Conservation (phyloP, 2,329 filamentous ascomycete species). For the Xylaria multiplex region DNA sequence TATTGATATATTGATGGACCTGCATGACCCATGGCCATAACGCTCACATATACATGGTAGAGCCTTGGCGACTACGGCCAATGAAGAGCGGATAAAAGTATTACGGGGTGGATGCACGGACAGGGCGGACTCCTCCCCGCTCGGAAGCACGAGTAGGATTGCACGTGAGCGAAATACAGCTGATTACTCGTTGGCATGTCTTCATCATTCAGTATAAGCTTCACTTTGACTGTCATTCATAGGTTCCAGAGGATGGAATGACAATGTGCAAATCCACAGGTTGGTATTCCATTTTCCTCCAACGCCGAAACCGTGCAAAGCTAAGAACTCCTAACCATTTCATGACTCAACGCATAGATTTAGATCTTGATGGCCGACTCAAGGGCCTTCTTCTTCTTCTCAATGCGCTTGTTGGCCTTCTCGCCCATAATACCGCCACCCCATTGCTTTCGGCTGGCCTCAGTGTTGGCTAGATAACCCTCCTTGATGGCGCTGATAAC, state of each 20-base stretch:
- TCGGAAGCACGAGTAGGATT: not conserved
- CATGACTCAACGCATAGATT: conserved; percentile 44
- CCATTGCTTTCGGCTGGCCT: conserved; percentile 92
- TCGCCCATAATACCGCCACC: conserved; percentile 99
- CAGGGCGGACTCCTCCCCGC: not conserved
- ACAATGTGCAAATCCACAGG: conserved; percentile 50
- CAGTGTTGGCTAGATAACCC: conserved; percentile 95
- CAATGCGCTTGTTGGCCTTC: conserved; percentile 82
- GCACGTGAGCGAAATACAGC: conserved; percentile 8
- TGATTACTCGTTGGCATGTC: conserved; percentile 5
- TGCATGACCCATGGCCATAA: not conserved
- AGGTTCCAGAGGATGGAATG: conserved; percentile 45
- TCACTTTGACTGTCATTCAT: conserved; percentile 47
- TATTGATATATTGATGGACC: not conserved
- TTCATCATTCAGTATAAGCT: conserved; percentile 36
- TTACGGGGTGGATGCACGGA: not conserved
- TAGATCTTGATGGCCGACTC: conserved; percentile 99
- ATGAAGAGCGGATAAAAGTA: not conserved
- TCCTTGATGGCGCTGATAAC: conserved; percentile 97
- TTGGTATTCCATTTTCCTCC: conserved; percentile 54
- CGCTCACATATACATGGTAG: not conserved
- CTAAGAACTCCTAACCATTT: conserved; percentile 49
- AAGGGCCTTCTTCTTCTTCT: conserved; percentile 93
- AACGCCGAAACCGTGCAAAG: conserved; percentile 52
- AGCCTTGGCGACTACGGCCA: not conserved